phyloP scores from a whole-genome alignment of 805 yeast species.

The Torulaspora delbrueckii region DNA sequence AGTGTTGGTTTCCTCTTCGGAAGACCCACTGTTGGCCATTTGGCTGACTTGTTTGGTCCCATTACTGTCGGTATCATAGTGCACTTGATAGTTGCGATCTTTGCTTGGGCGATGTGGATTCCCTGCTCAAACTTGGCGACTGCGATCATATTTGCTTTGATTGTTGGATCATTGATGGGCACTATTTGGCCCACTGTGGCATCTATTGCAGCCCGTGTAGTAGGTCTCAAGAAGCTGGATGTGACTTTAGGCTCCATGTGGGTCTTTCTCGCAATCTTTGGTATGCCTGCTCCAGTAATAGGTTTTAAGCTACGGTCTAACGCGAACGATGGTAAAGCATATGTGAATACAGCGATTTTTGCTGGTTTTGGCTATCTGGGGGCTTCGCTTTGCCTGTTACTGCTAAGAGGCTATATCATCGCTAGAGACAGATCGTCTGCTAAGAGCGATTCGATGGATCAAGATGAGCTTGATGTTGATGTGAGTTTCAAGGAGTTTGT shows the following conservation, averaged over 20 bases:
- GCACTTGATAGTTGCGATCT: constrained; percentile 39
- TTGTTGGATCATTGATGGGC: constrained; percentile 58
- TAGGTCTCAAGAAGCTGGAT: constrained; percentile 50
- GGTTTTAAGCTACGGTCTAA: constrained; percentile 47
- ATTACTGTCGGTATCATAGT: constrained; percentile 41
- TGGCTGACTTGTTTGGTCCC: constrained; percentile 50
- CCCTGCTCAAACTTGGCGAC: constrained; percentile 56
- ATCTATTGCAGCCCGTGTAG: constrained; percentile 47
- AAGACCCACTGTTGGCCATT: constrained; percentile 50
- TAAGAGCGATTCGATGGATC: constrained; percentile 17
- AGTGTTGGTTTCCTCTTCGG: constrained; percentile 53
- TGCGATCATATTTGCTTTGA: constrained; percentile 46
- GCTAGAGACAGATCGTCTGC: constrained; percentile 39
- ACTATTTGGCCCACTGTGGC: constrained; percentile 53
- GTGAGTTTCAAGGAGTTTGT: constrained; percentile 11
- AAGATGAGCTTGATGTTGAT: constrained; percentile 21
- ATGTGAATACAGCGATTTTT: constrained; percentile 51
- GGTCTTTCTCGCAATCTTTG: constrained; percentile 47
- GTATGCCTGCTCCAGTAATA: constrained; percentile 55
- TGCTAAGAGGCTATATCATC: constrained; percentile 52
- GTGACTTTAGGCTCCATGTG: constrained; percentile 49
- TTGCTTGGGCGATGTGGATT: constrained; percentile 50
- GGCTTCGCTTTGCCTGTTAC: constrained; percentile 40
- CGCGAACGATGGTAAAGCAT: constrained; percentile 37
- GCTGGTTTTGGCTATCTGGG: constrained; percentile 52